Conservation (phyloP, 345 rosid genomes). For the Firmiana major region DNA sequence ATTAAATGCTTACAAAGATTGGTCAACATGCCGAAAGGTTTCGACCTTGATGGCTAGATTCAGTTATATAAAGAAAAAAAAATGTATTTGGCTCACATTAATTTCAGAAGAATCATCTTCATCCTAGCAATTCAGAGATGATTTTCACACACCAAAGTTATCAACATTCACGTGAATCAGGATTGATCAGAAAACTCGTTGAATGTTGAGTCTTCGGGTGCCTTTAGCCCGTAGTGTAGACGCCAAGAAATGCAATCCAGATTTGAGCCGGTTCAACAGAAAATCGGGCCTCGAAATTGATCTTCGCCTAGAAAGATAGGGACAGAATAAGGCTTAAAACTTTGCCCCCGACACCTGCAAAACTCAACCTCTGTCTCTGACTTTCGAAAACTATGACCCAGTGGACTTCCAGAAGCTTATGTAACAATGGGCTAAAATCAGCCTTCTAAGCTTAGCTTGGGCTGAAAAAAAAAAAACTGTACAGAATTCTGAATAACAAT, state of each 20-base stretch:
- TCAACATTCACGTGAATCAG: too few relatives aligned
- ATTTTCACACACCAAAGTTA: too few relatives aligned
- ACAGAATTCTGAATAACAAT: neutral
- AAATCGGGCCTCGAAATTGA: neutral
- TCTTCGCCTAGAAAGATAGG: too few relatives aligned
- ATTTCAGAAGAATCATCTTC: too few relatives aligned
- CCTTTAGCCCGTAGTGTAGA: too few relatives aligned
- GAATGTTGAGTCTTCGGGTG: too few relatives aligned
- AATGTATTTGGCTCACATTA: too few relatives aligned
- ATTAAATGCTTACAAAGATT: neutral
- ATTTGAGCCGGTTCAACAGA: neutral
- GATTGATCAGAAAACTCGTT: too few relatives aligned
- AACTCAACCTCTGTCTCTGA: neutral
- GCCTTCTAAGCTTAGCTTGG: neutral
- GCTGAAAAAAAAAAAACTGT: too few relatives aligned
- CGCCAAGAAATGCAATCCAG: neutral
- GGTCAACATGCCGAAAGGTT: neutral
- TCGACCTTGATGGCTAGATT: neutral
- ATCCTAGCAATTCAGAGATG: too few relatives aligned
- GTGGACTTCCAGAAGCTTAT: neutral
- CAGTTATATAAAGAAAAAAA: too few relatives aligned
- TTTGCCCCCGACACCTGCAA: neutral
- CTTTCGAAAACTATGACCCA: neutral
- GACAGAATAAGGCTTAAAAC: too few relatives aligned
- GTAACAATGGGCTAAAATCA: neutral